Conservation (phyloP, 1,139 yeast species). For the Scheffersomyces lignicola region DNA sequence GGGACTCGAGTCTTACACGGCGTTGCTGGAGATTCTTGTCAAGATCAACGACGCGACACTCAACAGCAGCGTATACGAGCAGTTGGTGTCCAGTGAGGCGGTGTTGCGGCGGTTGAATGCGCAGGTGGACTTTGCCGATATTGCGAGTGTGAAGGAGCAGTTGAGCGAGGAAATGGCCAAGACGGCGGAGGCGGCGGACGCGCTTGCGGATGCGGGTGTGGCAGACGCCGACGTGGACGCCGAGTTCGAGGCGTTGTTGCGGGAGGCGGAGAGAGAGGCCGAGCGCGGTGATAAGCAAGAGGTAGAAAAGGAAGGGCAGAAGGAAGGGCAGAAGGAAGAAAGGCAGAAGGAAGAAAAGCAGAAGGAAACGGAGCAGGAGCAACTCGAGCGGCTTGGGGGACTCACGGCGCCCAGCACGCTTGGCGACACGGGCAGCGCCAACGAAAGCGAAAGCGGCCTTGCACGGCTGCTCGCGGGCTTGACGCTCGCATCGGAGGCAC, state of each 20-base stretch:
- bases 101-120: slow-evolving; percentile 35
- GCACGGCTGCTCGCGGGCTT: no score
- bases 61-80: slow-evolving; percentile 38
- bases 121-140: slow-evolving; percentile 26
- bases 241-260: slow-evolving; percentile 22
- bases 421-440: no score
- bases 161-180: slow-evolving; percentile 40
- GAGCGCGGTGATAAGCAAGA: no score
- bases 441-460: no score
- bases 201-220: slow-evolving; percentile 23
- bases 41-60: slow-evolving; percentile 51
- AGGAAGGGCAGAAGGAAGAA: slow-evolving; percentile 2
- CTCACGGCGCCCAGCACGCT: no score
- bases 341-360: neutral
- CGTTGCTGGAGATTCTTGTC: slow-evolving; percentile 35
- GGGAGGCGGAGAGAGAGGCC: slow-evolving; percentile 7
- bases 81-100: slow-evolving; percentile 34
- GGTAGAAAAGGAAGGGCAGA: slow-evolving; percentile 5
- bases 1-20: slow-evolving; percentile 31
- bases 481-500: neutral
- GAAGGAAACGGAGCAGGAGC: slow-evolving; percentile 4
- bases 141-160: slow-evolving; percentile 38
- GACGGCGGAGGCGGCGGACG: slow-evolving; percentile 34
- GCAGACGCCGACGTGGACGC: slow-evolving; percentile 34
- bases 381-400: no score